These are phyloP conservation scores for Entomortierella parvispora DNA, from an alignment of 192 early-diverging fungal species.

Conservation along the genomic window DNA sequence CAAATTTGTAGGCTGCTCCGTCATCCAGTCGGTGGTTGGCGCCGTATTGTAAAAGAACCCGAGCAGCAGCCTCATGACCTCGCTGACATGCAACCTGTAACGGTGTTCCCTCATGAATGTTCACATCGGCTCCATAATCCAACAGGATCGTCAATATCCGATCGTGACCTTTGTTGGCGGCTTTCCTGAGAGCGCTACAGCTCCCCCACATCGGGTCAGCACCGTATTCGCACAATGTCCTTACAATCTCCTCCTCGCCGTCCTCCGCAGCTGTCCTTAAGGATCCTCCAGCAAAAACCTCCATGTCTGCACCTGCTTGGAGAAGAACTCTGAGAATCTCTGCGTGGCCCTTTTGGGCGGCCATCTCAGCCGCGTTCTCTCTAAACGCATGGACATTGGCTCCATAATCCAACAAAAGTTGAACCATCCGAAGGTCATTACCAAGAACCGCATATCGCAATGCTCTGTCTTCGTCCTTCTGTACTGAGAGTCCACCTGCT, in stretches of 20 bases:
- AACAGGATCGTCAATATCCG: slow-evolving; percentile 30
- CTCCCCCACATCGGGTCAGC: slow-evolving; percentile 48
- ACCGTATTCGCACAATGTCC: slow-evolving; percentile 29
- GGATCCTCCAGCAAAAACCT: slow-evolving; percentile 26
- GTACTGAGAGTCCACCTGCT: slow-evolving; percentile 30
- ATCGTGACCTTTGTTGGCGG: slow-evolving; percentile 35
- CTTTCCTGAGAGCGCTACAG: slow-evolving; percentile 36
- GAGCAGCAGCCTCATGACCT: slow-evolving; percentile 40
- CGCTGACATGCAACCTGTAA: slow-evolving; percentile 44
- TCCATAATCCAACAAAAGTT: slow-evolving; percentile 38
- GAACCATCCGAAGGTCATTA: slow-evolving; percentile 47
- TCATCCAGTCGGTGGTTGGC: slow-evolving; percentile 49
- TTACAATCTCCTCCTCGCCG: slow-evolving; percentile 36
- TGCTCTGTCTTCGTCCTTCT: slow-evolving; percentile 47
- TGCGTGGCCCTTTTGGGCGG: slow-evolving; percentile 39
- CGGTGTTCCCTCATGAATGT: slow-evolving; percentile 49
- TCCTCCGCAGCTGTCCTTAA: slow-evolving; percentile 30
- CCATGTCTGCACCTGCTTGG: slow-evolving; percentile 37
- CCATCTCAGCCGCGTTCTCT: slow-evolving; percentile 33
- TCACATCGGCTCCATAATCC: slow-evolving; percentile 46
- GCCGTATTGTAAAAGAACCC: slow-evolving; percentile 28
- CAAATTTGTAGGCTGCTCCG: slow-evolving; percentile 43
- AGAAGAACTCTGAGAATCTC: slow-evolving; percentile 38
- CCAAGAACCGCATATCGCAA: slow-evolving; percentile 46
- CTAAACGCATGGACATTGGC: slow-evolving; percentile 47